A percentile compares a stretch with the other conserved stretches of the same genome.
These are phyloP conservation scores for Kluyveromyces sp. DNA, from an alignment of 1,139 yeast species.

Conservation along the genomic window DNA sequence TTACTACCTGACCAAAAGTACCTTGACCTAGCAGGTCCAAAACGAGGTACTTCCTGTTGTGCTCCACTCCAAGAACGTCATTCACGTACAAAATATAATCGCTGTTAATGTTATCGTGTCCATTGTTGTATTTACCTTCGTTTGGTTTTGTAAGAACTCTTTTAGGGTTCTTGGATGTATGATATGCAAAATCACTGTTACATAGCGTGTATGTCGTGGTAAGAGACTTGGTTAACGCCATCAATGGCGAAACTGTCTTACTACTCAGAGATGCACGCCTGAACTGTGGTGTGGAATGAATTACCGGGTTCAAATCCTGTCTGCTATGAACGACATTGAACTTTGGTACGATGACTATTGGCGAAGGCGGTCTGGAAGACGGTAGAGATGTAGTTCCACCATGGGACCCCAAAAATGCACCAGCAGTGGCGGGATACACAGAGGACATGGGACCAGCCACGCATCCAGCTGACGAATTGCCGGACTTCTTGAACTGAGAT, in stretches of 20 bases:
- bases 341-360: constrained; percentile 21
- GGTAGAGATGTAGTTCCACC: constrained; percentile 20
- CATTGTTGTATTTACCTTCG: constrained; percentile 75
- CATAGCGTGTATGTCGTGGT: constrained; percentile 80
- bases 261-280: constrained; percentile 77
- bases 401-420: constrained; percentile 23
- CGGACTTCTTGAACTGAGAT: constrained; percentile 4
- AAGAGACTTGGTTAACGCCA: constrained; percentile 71
- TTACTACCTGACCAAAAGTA: constrained; percentile 97
- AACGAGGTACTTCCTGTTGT: constrained; percentile 80
- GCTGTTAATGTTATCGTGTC: constrained; percentile 80
- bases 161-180: constrained; percentile 79
- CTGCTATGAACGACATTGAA: constrained; percentile 20
- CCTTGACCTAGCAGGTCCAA: constrained; percentile 92
- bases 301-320: constrained; percentile 56
- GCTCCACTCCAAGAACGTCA: constrained; percentile 85
- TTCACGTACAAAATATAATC: constrained; percentile 92
- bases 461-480: constrained; percentile 2
- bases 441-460: not conserved
- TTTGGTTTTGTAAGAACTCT: constrained; percentile 89
- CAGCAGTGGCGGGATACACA: constrained; percentile 23
- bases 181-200: constrained; percentile 80
- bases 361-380: constrained; percentile 10
- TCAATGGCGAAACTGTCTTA: constrained; percentile 73
- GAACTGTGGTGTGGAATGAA: constrained; percentile 63